Base-by-base conservation (phyloP, 148 eudicot genomes). In the Rhododendron simsii region DNA sequence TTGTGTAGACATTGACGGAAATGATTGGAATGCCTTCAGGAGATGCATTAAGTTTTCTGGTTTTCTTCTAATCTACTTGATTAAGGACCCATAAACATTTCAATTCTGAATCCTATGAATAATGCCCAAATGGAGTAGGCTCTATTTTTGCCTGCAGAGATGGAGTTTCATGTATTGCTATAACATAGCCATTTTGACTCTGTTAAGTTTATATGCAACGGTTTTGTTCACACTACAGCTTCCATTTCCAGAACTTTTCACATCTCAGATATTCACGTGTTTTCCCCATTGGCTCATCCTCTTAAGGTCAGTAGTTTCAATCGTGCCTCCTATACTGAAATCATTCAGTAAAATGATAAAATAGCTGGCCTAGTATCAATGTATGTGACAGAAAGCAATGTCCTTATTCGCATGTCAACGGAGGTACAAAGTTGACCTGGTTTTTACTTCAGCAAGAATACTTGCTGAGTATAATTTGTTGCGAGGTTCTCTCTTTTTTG, bases 281-380 rank as follows among this genome's bases (percentile, higher is more conserved):
- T 45, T 11, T 50, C 30, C 16, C 7, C 61, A 80, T 51, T 3
- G 1, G 63, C 44, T 80, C 48, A 79, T 79, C 63, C 57, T 48
- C 41, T 30, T 80, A 51, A 80, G 28, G 13, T 50, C 14, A 50
- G 15, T 83, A 84, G 87, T 77, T 14, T 83, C 21, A 77, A 81
- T 30, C 81, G 83, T 57, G 63, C 77, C 45, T 82, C 86, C 84
- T 83, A 57, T 57, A 57, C 23, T 57, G 21, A 5, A 15, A 14
- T 44, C n/a, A 21, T 77, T 77, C 51, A 2, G 51, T 12, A 41
- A 39, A 20, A 77, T 3, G 80, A 8, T 44, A n/a, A 7, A 76
- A 18, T 30, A 77, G 48, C 12, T 77, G 6, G 80, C 4, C 26
- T 44, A 41, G 48, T 75, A 0, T 75, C 35, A 26, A 33, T 71